These are phyloP conservation scores for Aspergillus baeticus DNA, from an alignment of 495 filamentous ascomycete genomes.

Conservation along the genomic window DNA sequence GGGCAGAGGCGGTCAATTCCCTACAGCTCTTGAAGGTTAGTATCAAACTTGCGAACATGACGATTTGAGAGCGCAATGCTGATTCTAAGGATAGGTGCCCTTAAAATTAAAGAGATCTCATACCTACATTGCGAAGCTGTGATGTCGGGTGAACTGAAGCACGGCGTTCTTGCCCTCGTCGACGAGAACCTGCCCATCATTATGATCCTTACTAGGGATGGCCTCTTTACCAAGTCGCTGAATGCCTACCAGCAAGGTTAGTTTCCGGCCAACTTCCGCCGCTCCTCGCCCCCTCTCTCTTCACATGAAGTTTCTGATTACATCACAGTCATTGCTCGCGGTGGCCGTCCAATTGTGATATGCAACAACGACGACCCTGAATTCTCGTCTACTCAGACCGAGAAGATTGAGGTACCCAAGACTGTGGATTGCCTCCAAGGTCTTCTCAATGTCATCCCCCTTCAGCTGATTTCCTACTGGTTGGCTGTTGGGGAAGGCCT, in stretches of 20 bases:
- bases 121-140: constrained; percentile 99
- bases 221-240: constrained; percentile 93
- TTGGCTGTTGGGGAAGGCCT: constrained; percentile 92
- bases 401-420: constrained; percentile 96
- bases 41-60: neutral
- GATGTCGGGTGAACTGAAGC: constrained; percentile 99
- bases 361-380: constrained; percentile 90
- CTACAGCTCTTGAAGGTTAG: constrained; percentile 90
- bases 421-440: constrained; percentile 96
- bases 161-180: constrained; percentile 94
- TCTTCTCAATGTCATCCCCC: constrained; percentile 93
- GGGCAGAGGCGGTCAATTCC: constrained; percentile 92
- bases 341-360: constrained; percentile 94
- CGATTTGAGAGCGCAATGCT: constrained; percentile 1
- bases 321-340: constrained; percentile 78
- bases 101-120: constrained; percentile 99
- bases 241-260: constrained; percentile 98
- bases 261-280: too few relatives aligned
- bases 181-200: constrained; percentile 98
- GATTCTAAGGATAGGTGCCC: constrained; percentile 53
- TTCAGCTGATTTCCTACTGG: constrained; percentile 98
- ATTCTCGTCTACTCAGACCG: constrained; percentile 80
- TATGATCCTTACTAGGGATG: constrained; percentile 96
- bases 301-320: too few relatives aligned
- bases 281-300: too few relatives aligned